phyloP scores from a whole-genome alignment of 2,329 filamentous ascomycete species.

The Pseudogymnoascus sp. region DNA sequence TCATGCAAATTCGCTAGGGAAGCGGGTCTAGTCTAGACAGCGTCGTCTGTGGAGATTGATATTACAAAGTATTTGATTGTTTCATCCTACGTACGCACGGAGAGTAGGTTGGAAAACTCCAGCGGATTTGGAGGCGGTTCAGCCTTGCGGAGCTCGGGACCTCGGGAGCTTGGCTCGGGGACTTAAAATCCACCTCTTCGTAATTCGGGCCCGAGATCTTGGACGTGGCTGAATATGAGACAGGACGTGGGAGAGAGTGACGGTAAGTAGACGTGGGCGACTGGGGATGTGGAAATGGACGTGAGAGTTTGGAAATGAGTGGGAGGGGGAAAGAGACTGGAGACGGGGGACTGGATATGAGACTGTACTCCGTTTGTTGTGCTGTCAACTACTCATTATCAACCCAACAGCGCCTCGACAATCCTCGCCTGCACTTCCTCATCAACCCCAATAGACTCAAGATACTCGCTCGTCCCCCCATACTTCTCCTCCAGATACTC shows the following conservation, averaged over 20 bases:
- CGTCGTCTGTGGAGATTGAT: not conserved
- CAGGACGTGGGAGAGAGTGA: not conserved
- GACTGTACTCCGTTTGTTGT: not conserved
- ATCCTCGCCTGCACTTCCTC: conserved; percentile 20
- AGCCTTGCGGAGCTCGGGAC: not conserved
- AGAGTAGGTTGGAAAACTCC: not conserved
- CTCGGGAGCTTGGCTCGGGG: not conserved
- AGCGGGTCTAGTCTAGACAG: not conserved
- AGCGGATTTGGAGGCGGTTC: not conserved
- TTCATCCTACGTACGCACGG: not conserved
- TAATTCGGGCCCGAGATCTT: not conserved
- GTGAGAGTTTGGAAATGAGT: not conserved
- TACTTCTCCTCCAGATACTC: conserved; percentile 52
- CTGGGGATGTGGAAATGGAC: not conserved
- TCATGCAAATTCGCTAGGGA: not conserved
- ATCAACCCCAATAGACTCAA: conserved; percentile 53
- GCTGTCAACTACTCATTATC: not conserved
- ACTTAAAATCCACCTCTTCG: not conserved
- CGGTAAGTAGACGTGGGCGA: not conserved
- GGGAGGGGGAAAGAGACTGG: too few species aligned
- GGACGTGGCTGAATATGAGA: not conserved
- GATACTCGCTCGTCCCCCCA: conserved; percentile 58
- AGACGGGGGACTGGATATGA: too few species aligned
- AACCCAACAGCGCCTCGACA: conserved; percentile 11
- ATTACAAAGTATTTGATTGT: not conserved